A percentile compares a stretch with the other conserved stretches of the same genome.
Evolutionary conservation across 2,329 filamentous ascomycete species (phyloP).

Genomic region (Claviceps fusiformis): DNA sequence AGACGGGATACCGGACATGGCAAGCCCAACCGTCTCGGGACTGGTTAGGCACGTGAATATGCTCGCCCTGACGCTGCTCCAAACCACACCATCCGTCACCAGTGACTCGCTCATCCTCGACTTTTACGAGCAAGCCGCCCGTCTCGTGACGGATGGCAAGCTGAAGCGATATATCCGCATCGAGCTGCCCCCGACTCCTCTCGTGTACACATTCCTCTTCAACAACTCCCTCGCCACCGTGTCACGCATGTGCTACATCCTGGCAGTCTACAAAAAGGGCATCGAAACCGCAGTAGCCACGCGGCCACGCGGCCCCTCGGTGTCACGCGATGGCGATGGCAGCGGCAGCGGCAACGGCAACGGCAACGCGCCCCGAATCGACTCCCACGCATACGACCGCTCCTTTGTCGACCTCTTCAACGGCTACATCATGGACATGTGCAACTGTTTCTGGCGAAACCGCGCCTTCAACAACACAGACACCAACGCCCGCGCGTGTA

Average conservation of each 20-base stretch:
- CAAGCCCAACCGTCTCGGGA: conserved; percentile 24
- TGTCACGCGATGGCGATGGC: no score
- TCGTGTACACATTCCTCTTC: conserved; percentile 62
- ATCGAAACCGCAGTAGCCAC: conserved; percentile 52
- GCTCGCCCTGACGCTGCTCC: conserved; percentile 46
- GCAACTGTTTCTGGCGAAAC: conserved; percentile 69
- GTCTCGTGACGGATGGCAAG: conserved; percentile 37
- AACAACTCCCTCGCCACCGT: conserved; percentile 46
- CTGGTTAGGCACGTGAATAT: conserved; percentile 37
- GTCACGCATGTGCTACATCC: conserved; percentile 54
- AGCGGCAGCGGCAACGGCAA: no score
- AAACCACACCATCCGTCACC: conserved; percentile 30
- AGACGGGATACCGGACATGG: conserved; percentile 20
- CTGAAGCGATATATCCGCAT: conserved; percentile 47
- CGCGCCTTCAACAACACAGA: conserved; percentile 56
- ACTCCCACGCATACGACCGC: conserved; percentile 36
- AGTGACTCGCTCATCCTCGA: conserved; percentile 47
- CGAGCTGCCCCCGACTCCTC: conserved; percentile 50
- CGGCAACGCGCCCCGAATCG: conserved; percentile 14
- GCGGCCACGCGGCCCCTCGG: conserved; percentile 8
- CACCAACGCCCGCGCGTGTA: conserved; percentile 44
- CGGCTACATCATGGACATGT: conserved; percentile 73
- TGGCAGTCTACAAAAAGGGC: conserved; percentile 59
- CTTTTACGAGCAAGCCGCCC: conserved; percentile 53
- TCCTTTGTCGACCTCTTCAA: conserved; percentile 60